Base-by-base conservation (phyloP, 148 eudicot species). In the Heliamphora exappendiculata region DNA sequence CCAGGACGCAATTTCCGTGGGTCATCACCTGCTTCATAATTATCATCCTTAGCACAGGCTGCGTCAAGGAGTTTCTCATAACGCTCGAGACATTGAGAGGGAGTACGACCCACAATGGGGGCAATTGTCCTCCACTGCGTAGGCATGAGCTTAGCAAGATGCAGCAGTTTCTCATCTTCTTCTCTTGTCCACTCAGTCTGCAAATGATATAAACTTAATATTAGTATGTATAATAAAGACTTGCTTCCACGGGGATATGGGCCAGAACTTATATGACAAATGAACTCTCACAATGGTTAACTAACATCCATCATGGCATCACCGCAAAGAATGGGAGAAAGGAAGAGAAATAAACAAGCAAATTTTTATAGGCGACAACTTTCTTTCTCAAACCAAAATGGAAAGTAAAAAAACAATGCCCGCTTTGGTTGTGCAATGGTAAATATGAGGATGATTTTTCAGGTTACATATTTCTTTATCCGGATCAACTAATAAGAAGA, bases 151-250 rank as follows among this genome's bases (percentile, higher is more conserved):
- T 96, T 96, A 5, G 99, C 97, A 74, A 93, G 91, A 86, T 93
- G 99, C 68, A 96, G 90, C 75, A 96, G 83, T 82, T 90, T 96
- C 83, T 96, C 99, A 81, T 96, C 99, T 79, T 96, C 99, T 78
- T 96, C 99, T 82, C 98, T 88, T 5, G 97, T 96, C 99, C 99
- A 96, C 83, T 96, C 99, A 42, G 99, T 93, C 99, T 96, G 77
- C 67, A 87, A 69, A 8, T 26, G 73, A 51, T 53, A 83, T 16
- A 29, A 31, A 33, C 68, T 57, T 28, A 39, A 54, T 28, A 67
- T 70, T 70, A 79, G 63, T 62, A 41, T 20, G 24, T 3, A 42
- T 24, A 64, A 13, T n/a, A n/a, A 82, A 72, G 26, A 22, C 16
- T 59, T 42, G 45, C 62, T 50, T 47, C 76, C 29, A 74, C 51